Evolutionary conservation across 805 yeast genomes (phyloP).

Genomic region (Saccharomycodes ludwigii): DNA sequence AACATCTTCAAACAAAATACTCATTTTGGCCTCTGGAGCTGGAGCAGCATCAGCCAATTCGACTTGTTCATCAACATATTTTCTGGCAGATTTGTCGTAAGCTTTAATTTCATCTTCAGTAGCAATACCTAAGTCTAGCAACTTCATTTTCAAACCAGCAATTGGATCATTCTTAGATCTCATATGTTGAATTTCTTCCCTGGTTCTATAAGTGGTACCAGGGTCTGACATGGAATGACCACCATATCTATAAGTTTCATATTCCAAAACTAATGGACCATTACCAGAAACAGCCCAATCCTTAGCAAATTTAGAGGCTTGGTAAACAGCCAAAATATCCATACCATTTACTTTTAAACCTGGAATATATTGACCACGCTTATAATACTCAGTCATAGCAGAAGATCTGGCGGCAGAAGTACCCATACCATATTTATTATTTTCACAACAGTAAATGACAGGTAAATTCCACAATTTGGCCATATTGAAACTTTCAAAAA

Average conservation of each 20-base stretch:
- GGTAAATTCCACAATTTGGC: slow-evolving; percentile 98
- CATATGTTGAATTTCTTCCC: slow-evolving; percentile 99
- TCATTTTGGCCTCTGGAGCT: slow-evolving; percentile 92
- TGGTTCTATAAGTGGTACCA: slow-evolving; percentile 99
- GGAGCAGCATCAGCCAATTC: slow-evolving; percentile 88
- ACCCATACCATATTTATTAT: slow-evolving; percentile 99
- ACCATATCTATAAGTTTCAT: slow-evolving; percentile 98
- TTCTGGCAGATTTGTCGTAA: slow-evolving; percentile 93
- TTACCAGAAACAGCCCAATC: slow-evolving; percentile 90
- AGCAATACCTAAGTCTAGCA: slow-evolving; percentile 74
- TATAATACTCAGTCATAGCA: slow-evolving; percentile 91
- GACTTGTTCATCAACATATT: slow-evolving; percentile 88
- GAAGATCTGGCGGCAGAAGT: slow-evolving; percentile 95
- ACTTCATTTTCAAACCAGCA: slow-evolving; percentile 83
- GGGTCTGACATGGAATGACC: slow-evolving; percentile 99
- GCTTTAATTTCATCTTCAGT: slow-evolving; percentile 90
- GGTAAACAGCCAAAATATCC: slow-evolving; percentile 93
- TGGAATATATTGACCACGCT: slow-evolving; percentile 99
- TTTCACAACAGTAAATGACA: slow-evolving; percentile 90
- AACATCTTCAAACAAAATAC: slow-evolving; percentile 90
- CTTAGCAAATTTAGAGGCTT: slow-evolving; percentile 93
- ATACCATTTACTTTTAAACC: slow-evolving; percentile 98
- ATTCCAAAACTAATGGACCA: slow-evolving; percentile 93
- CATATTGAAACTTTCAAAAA: slow-evolving; percentile 95
- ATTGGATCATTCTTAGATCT: slow-evolving; percentile 97